phyloP scores from a whole-genome alignment of 2,329 filamentous ascomycete species.

The Trichoderma atrobrunneum region DNA sequence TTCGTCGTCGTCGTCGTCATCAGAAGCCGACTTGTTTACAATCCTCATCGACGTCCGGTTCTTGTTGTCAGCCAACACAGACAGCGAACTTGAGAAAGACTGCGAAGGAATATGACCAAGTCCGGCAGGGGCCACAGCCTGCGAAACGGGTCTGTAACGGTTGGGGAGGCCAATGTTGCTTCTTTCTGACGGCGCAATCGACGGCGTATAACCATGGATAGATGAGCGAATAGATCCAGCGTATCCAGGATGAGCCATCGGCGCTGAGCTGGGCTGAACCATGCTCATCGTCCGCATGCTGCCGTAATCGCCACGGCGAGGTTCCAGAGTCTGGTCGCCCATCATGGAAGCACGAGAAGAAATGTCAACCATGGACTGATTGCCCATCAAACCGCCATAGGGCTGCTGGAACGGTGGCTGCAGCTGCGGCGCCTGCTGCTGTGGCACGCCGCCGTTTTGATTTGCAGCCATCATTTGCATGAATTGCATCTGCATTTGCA shows the following conservation, averaged over 20 bases:
- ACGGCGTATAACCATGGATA: slow-evolving; percentile 70
- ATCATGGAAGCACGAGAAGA: slow-evolving; percentile 46
- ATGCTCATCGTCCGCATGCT: slow-evolving; percentile 76
- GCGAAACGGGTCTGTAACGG: slow-evolving; percentile 86
- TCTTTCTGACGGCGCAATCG: slow-evolving; percentile 91
- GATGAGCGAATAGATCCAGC: slow-evolving; percentile 30
- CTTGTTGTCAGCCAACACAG: slow-evolving; percentile 33
- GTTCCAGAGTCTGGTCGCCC: slow-evolving; percentile 46
- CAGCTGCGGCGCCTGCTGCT: slow-evolving; percentile 26
- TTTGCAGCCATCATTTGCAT: slow-evolving; percentile 74
- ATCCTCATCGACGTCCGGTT: slow-evolving; percentile 38
- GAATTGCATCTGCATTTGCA: slow-evolving; percentile 94
- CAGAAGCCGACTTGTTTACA: slow-evolving; percentile 38
- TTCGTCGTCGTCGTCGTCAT: slow-evolving; percentile 62
- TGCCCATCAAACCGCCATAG: slow-evolving; percentile 31
- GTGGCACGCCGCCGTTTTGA: slow-evolving; percentile 26
- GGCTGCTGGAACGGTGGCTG: slow-evolving; percentile 28
- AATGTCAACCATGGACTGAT: slow-evolving; percentile 45
- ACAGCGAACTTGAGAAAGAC: slow-evolving; percentile 34
- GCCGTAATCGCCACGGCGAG: slow-evolving; percentile 40
- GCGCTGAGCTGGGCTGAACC: slow-evolving; percentile 65
- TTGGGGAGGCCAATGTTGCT: slow-evolving; percentile 90
- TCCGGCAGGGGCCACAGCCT: slow-evolving; percentile 41
- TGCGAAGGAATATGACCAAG: slow-evolving; percentile 36
- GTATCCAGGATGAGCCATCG: slow-evolving; percentile 49